Evolutionary conservation across 495 filamentous ascomycete genomes (phyloP).

Genomic region (Aspergillus hancockii): DNA sequence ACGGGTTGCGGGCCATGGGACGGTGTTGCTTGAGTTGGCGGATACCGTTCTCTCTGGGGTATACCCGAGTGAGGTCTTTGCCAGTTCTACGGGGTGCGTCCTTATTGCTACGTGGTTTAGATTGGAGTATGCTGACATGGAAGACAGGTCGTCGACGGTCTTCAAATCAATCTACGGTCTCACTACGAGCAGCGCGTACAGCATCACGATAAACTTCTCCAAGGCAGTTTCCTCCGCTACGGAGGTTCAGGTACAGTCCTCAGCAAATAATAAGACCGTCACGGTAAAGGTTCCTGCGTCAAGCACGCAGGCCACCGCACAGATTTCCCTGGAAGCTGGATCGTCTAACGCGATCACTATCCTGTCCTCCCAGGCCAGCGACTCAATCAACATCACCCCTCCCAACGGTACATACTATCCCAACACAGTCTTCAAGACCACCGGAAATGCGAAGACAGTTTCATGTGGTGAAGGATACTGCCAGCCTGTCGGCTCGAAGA

Average conservation of each 20-base stretch:
- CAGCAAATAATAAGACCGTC: slow-evolving; percentile 8
- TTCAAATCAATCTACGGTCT: slow-evolving; percentile 39
- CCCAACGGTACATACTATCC: slow-evolving; percentile 41
- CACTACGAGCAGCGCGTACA: slow-evolving; percentile 37
- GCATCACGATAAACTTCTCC: slow-evolving; percentile 28
- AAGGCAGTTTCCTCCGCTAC: slow-evolving; percentile 5
- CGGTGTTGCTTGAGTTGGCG: slow-evolving; percentile 42
- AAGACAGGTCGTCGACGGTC: slow-evolving; percentile 15
- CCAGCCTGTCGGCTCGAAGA: slow-evolving; percentile 42
- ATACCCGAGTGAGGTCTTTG: slow-evolving; percentile 26
- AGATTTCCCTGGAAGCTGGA: slow-evolving; percentile 30
- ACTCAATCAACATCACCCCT: slow-evolving; percentile 27
- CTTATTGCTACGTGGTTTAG: no score
- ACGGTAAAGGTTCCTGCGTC: slow-evolving; percentile 15
- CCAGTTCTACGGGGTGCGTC: slow-evolving; percentile 24
- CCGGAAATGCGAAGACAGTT: slow-evolving; percentile 29
- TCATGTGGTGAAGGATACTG: slow-evolving; percentile 37
- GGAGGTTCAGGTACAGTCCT: slow-evolving; percentile 11
- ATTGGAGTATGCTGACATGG: neutral
- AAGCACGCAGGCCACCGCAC: slow-evolving; percentile 13
- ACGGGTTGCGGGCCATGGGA: slow-evolving; percentile 41
- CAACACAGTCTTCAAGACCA: slow-evolving; percentile 33
- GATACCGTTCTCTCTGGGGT: slow-evolving; percentile 31
- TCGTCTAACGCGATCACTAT: slow-evolving; percentile 35
- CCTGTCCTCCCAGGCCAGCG: slow-evolving; percentile 16